Percentiles rank a stretch among this genome's conserved stretches.
phyloP scores from a whole-genome alignment of 176 grass and related monocot species.

The Musa troglodytarum region DNA sequence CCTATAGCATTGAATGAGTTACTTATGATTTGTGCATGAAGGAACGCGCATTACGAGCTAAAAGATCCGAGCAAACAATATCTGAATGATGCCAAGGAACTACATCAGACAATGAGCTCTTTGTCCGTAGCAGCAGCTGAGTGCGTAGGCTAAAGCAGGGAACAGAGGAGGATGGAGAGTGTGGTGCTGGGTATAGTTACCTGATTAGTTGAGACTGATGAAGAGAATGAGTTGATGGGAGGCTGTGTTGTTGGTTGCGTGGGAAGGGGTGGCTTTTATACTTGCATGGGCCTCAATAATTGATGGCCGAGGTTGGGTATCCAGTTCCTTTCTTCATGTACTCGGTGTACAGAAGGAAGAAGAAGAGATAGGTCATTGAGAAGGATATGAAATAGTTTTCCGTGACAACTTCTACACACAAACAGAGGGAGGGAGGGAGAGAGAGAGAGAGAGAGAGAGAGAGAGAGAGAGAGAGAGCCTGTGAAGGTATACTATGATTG shows the following conservation, averaged over 20 bases:
- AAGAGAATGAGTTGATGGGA: neutral
- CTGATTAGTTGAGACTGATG: neutral
- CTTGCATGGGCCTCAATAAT: conserved; percentile 9
- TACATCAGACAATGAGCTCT: too few relatives aligned
- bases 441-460: neutral
- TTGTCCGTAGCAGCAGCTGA: too few relatives aligned
- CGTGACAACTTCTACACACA: conserved; percentile 14
- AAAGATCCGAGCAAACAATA: too few relatives aligned
- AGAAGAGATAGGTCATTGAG: neutral
- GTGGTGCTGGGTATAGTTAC: neutral
- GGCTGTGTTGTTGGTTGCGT: neutral
- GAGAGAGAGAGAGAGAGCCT: neutral
- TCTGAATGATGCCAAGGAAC: too few relatives aligned
- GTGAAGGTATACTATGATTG: neutral
- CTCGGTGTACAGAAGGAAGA: conserved; percentile 10
- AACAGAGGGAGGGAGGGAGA: neutral
- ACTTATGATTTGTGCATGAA: too few relatives aligned
- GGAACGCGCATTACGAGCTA: too few relatives aligned
- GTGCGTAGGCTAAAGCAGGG: too few relatives aligned
- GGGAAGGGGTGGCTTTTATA: conserved; percentile 13
- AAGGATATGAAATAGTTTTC: conserved; percentile 1
- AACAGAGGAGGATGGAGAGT: neutral
- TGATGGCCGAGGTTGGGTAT: conserved; percentile 4
- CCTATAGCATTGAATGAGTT: too few relatives aligned
- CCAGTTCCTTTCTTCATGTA: neutral